Evolutionary conservation across 768 basidiomycete genomes (phyloP), one percentile per base, ranked within the genome.

Genomic region (Kwoniella dendrophila): DNA sequence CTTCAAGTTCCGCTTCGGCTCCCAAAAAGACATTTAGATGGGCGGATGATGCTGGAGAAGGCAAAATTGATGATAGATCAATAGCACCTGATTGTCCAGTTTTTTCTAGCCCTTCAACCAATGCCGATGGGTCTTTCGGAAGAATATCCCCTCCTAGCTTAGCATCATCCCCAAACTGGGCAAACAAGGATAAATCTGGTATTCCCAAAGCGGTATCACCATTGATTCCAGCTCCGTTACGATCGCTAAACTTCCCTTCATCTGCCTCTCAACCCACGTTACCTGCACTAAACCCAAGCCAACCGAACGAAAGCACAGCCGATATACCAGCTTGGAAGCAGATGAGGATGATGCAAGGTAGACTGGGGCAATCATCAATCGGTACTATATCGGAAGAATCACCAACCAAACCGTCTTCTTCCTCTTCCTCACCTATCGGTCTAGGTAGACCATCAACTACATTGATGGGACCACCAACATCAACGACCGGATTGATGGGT

Each of bases 41-140:
- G 72, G 43, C 57, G n/a, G 72, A 73, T 47, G 69, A 73, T 41
- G 64, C 69, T 11, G 69, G 69, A 18, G 66, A 66, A 62, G 72
- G 72, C 0, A 59, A 59, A 14, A 66, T 73, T n/a, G 66, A 67
- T 34, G 69, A 70, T 32, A 40, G 52, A 16, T 59, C 58, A 7
- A 50, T 54, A 10, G 62, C 63, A 36, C 52, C 62, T 26, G 57
- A 63, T 47, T 51, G 56, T 51, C 58, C 62, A 1, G 40, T 56
- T 1, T 63, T 67, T 22, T 56, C 62, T 7, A 56, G 41, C 14
- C 54, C 58, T 18, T 60, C 62, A n/a, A 56, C 56, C 7, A 51
- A 27, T 14, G 49, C 26, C 16, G 65, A 62, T 26, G 49, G 45
- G n/a, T 43, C 45, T 4, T 56, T 64, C 29, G 56, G 53, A 7